Conservation (phyloP, 768 basidiomycete species). For the Leccinellum rugosiceps region DNA sequence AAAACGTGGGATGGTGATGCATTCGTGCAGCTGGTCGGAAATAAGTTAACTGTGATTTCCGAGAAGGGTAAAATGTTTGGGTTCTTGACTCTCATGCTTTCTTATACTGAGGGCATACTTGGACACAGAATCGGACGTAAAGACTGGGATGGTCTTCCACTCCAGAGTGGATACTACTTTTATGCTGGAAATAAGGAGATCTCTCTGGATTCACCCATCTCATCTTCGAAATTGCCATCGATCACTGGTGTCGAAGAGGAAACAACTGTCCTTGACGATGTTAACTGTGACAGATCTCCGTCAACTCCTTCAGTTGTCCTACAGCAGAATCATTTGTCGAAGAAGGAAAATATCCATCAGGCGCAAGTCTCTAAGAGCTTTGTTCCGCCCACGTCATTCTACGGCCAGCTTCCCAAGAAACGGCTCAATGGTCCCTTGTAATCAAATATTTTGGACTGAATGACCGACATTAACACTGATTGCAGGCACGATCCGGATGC, state of each 20-base stretch:
- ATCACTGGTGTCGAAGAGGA: slow-evolving; percentile 34
- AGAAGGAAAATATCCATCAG: slow-evolving; percentile 23
- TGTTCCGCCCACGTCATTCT: slow-evolving; percentile 61
- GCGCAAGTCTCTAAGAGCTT: slow-evolving; percentile 28
- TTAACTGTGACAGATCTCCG: slow-evolving; percentile 7
- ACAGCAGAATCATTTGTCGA: slow-evolving; percentile 5
- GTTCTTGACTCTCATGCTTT: not conserved
- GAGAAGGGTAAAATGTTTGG: slow-evolving; percentile 68
- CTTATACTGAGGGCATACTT: slow-evolving; percentile 4
- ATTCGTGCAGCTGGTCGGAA: slow-evolving; percentile 50
- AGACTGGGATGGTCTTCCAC: slow-evolving; percentile 54
- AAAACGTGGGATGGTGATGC: slow-evolving; percentile 87
- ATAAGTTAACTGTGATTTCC: slow-evolving; percentile 58
- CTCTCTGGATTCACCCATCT: slow-evolving; percentile 52
- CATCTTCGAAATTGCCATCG: slow-evolving; percentile 49
- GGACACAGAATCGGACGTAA: slow-evolving; percentile 56
- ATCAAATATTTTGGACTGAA: not conserved
- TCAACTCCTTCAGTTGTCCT: slow-evolving; percentile 10
- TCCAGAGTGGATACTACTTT: slow-evolving; percentile 38
- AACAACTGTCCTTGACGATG: slow-evolving; percentile 19
- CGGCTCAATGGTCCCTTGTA: slow-evolving; percentile 25
- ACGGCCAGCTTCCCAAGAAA: slow-evolving; percentile 39
- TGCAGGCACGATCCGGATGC: slow-evolving; percentile 73
- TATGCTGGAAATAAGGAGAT: slow-evolving; percentile 60
- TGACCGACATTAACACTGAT: not conserved